Conservation (phyloP, 2,329 filamentous ascomycete species). For the Salinomyces thailandicus region DNA sequence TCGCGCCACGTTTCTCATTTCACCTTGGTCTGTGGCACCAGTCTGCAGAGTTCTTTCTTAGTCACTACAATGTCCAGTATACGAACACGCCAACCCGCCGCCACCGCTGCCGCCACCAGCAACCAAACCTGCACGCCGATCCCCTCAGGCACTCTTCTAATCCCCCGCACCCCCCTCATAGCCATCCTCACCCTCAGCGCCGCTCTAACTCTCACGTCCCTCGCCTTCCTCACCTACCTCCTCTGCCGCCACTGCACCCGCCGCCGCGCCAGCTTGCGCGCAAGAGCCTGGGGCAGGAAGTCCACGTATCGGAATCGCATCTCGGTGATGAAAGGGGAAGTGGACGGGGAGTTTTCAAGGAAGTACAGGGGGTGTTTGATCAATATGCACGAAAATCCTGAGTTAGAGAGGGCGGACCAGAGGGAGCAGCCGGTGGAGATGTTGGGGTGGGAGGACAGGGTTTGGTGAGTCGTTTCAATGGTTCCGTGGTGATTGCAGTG, state of each 20-base stretch:
- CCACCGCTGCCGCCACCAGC: too few relatives aligned
- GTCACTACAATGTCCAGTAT: too few relatives aligned
- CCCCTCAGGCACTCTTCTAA: constrained; percentile 14
- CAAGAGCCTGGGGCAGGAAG: constrained; percentile 16
- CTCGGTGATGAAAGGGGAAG: constrained; percentile 15
- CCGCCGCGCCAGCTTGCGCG: constrained; percentile 8
- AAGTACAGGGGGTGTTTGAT: constrained; percentile 16
- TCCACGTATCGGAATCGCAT: constrained; percentile 15
- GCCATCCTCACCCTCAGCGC: constrained; percentile 13
- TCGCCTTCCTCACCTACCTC: constrained; percentile 12
- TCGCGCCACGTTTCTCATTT: too few relatives aligned
- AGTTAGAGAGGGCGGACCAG: constrained; percentile 16
- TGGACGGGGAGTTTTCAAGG: constrained; percentile 16
- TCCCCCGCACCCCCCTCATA: constrained; percentile 19
- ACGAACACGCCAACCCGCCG: too few relatives aligned
- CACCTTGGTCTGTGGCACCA: too few relatives aligned
- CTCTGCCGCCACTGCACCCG: constrained; percentile 13
- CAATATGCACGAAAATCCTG: constrained; percentile 19
- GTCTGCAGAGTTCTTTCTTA: too few relatives aligned
- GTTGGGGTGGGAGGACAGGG: constrained; percentile 8
- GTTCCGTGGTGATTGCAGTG: not conserved
- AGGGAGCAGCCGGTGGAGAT: constrained; percentile 19
- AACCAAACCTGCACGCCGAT: too few relatives aligned
- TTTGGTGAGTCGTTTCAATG: constrained; percentile 10
- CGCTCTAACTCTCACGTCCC: constrained; percentile 13